Base-by-base conservation (phyloP, 2,329 filamentous ascomycete species). In the Fusarium miscanthi region DNA sequence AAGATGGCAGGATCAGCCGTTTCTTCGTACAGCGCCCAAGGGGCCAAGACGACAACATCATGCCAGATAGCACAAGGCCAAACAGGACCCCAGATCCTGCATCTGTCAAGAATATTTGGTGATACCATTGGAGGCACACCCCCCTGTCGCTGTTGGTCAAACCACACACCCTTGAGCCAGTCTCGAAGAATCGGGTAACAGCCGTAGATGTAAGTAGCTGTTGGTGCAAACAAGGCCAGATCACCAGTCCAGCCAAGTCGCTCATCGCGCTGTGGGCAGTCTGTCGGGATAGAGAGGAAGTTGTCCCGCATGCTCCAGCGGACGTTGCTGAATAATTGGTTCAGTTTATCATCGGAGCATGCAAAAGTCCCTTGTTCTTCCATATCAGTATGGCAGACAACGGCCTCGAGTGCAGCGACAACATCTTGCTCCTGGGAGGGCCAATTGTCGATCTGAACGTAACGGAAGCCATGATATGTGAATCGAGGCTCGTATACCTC, bases 251-350 rank as follows among this genome's bases (percentile, higher is more conserved):
- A 87, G 12, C 86, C 85, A 10, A 89, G 77, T 1, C 87, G 82
- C 77, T 89, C 87, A 59, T 89, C 87, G 3, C 87, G 81, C 68
- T 89, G 86, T 0, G 87, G 87, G 69, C 87, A 89, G 72, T 91
- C 89, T 0, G 88, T 90, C 0, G 88, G 88, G 1, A 90, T 78
- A 0, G 83, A 84, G 6, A 90, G 71, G 71, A 91, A 90, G 70
- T 90, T 91, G 1, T 87, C 87, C 33, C 84, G 83, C 85, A 89
- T 89, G 9, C 84, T 84, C 88, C 88, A 90, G 35, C 81, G 74
- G 1, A 87, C 83, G 53, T 91, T 91, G 3, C 83, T 67, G 59
- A 90, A 85, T 6, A 91, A 82, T 45, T 85, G 80, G 69, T 89
- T 91, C 16, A 91, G 70, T 13, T 85, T 79, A 0, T 74, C 49